phyloP scores from a whole-genome alignment of 208 protist genomes.

The Strigomonas culicis region DNA sequence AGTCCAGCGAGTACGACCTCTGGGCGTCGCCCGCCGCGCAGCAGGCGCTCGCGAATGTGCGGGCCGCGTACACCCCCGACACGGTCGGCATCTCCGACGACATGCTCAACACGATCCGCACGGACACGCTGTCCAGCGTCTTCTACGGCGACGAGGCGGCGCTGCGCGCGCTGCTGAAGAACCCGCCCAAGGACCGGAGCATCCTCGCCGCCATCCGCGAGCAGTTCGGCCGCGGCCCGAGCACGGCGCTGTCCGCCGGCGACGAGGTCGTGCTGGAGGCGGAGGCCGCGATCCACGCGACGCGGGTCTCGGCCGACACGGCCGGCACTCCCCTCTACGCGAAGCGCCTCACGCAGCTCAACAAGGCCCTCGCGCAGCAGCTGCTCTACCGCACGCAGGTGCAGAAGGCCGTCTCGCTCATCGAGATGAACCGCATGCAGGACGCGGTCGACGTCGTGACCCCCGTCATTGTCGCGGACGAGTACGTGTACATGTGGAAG shows the following conservation, averaged over 20 bases:
- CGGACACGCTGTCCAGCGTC: constrained; percentile 33
- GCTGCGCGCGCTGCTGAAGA: constrained; percentile 59
- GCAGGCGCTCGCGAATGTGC: constrained; percentile 33
- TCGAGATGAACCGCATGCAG: constrained; percentile 54
- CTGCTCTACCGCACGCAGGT: constrained; percentile 74
- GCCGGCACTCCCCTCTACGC: constrained; percentile 49
- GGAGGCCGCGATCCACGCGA: constrained; percentile 29
- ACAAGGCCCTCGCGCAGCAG: constrained; percentile 53
- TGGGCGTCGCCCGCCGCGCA: constrained; percentile 47
- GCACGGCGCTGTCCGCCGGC: constrained; percentile 41
- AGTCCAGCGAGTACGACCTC: constrained; percentile 49
- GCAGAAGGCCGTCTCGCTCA: constrained; percentile 64
- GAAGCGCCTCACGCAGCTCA: constrained; percentile 36
- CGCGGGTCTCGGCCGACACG: constrained; percentile 48
- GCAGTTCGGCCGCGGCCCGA: constrained; percentile 56
- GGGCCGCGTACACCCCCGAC: constrained; percentile 31
- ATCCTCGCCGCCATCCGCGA: constrained; percentile 50
- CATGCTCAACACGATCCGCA: constrained; percentile 48
- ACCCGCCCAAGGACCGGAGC: constrained; percentile 42
- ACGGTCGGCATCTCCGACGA: constrained; percentile 31
- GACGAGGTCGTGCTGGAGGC: constrained; percentile 63
- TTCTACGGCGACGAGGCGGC: constrained; percentile 72
- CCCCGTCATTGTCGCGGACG: constrained; percentile 64
- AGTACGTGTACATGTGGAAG: constrained; percentile 90
- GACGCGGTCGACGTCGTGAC: constrained; percentile 71